Evolutionary conservation across 495 filamentous ascomycete genomes (phyloP).

Genomic region (Monascus purpureus): DNA sequence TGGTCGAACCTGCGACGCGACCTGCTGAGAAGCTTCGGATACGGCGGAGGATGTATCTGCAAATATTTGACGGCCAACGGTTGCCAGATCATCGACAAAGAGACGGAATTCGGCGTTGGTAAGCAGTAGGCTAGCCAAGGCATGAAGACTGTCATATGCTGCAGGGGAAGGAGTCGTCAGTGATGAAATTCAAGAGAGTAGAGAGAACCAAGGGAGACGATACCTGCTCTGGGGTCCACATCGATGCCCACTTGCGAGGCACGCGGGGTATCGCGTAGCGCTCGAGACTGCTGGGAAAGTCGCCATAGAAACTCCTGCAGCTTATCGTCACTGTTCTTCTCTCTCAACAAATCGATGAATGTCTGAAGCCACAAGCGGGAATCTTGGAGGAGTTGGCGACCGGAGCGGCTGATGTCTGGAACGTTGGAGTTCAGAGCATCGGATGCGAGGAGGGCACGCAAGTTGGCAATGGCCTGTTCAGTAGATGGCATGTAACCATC

Average conservation of each 20-base stretch:
- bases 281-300: constrained; percentile 47
- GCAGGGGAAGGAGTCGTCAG: constrained; percentile 1
- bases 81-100: constrained; percentile 70
- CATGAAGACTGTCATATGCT: constrained; percentile 77
- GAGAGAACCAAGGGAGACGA: background rate
- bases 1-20: constrained; percentile 57
- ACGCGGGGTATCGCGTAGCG: no score
- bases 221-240: no score
- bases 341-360: constrained; percentile 59
- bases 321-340: constrained; percentile 77
- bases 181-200: constrained; percentile 8
- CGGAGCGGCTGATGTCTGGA: constrained; percentile 61
- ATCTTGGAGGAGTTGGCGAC: constrained; percentile 58
- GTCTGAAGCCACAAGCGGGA: constrained; percentile 55
- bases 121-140: constrained; percentile 67
- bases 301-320: constrained; percentile 90
- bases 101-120: constrained; percentile 83
- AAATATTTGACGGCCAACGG: constrained; percentile 73
- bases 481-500: constrained; percentile 88
- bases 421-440: constrained; percentile 68
- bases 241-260: no score
- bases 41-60: constrained; percentile 70
- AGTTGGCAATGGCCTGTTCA: constrained; percentile 68
- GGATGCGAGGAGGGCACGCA: constrained; percentile 64
- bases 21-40: constrained; percentile 56